Conservation (phyloP, 2,329 filamentous ascomycete species). For the Neonectria sp. region DNA sequence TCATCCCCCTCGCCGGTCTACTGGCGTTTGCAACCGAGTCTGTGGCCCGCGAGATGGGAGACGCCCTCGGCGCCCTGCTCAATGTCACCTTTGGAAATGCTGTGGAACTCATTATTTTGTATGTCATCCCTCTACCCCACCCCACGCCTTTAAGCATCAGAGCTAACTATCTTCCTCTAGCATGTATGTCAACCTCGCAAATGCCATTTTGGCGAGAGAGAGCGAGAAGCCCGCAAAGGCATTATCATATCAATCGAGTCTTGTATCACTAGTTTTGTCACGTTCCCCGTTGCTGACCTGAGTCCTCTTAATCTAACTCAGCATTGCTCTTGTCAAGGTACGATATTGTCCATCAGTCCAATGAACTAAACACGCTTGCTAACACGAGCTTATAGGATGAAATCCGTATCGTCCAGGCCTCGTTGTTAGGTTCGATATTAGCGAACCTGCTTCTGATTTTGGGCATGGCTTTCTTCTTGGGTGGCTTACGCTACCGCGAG, state of each 20-base stretch:
- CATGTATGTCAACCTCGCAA: slow-evolving; percentile 64
- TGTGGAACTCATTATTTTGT: slow-evolving; percentile 85
- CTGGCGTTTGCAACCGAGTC: slow-evolving; percentile 83
- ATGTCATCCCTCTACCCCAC: slow-evolving; percentile 40
- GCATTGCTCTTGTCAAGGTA: slow-evolving; percentile 81
- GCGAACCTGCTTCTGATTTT: slow-evolving; percentile 90
- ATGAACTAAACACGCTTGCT: background rate
- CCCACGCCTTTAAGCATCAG: background rate
- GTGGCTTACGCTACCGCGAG: slow-evolving; percentile 88
- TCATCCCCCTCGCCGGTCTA: slow-evolving; percentile 81
- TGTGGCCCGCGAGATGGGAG: slow-evolving; percentile 80
- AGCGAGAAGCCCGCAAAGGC: slow-evolving; percentile 29
- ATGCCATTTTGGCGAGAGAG: slow-evolving; percentile 28
- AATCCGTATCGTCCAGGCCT: slow-evolving; percentile 93
- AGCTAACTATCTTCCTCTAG: slow-evolving; percentile 50
- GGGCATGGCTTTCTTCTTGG: slow-evolving; percentile 92
- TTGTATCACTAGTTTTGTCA: slow-evolving; percentile 27
- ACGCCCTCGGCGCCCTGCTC: slow-evolving; percentile 80
- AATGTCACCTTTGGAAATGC: slow-evolving; percentile 87
- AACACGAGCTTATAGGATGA: slow-evolving; percentile 67
- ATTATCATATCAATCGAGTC: slow-evolving; percentile 35
- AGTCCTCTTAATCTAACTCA: slow-evolving; percentile 55
- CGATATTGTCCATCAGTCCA: background rate
- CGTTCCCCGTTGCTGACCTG: slow-evolving; percentile 34
- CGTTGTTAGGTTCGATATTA: slow-evolving; percentile 89